These are phyloP conservation scores for Odonthalia washingtoniensis DNA, from an alignment of 31 red algal species.

Conservation along the genomic window DNA sequence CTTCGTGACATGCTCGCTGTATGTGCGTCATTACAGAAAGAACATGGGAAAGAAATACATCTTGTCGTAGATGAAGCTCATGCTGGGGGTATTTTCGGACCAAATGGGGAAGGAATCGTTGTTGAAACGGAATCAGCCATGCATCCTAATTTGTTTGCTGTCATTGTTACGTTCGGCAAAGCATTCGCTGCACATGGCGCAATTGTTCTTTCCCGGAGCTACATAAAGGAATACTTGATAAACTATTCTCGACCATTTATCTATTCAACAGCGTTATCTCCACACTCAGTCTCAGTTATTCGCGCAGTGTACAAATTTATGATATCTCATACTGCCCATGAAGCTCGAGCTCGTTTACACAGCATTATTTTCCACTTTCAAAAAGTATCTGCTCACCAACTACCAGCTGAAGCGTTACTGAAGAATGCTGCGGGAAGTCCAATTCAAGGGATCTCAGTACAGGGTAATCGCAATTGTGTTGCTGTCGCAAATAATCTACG, in stretches of 20 bases:
- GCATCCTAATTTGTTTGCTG: conserved; percentile 79
- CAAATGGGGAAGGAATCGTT: conserved; percentile 74
- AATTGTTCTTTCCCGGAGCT: conserved; percentile 57
- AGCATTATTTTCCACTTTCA: conserved; percentile 50
- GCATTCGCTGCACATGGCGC: conserved; percentile 92
- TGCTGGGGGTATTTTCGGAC: conserved; percentile 82
- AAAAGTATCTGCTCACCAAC: neutral
- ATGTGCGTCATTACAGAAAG: neutral
- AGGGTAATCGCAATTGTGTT: conserved; percentile 58
- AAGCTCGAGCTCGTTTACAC: conserved; percentile 43
- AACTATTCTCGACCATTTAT: conserved; percentile 97
- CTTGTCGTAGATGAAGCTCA: conserved; percentile 98
- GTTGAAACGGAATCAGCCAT: conserved; percentile 26
- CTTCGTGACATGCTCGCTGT: conserved; percentile 49
- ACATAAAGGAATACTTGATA: conserved; percentile 77
- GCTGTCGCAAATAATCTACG: conserved; percentile 53
- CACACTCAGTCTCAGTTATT: conserved; percentile 57
- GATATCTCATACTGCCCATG: conserved; percentile 23
- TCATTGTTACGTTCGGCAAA: conserved; percentile 95
- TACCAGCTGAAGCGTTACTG: conserved; percentile 31
- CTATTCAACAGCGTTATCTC: conserved; percentile 85
- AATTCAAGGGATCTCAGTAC: conserved; percentile 56
- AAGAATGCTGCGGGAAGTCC: conserved; percentile 46
- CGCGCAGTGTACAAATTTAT: conserved; percentile 60
- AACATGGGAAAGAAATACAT: conserved; percentile 28